Evolutionary conservation across 768 basidiomycete species (phyloP).

Genomic region (Phlebiopsis gigantea): DNA sequence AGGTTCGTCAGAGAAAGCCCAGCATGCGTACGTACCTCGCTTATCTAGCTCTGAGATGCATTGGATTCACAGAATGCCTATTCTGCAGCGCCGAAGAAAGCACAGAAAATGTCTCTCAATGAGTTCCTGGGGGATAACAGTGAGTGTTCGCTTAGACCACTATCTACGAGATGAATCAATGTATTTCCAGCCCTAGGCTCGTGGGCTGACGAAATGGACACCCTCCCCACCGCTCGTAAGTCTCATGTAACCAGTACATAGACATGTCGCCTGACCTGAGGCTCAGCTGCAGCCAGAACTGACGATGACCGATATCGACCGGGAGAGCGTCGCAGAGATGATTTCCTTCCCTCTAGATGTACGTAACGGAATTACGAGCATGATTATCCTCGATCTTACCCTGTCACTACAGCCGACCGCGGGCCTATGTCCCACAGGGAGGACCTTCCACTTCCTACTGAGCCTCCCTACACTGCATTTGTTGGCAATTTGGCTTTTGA

Average conservation of each 20-base stretch:
- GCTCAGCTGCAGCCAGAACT: constrained; percentile 54
- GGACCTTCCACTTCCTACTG: constrained; percentile 92
- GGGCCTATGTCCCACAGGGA: constrained; percentile 61
- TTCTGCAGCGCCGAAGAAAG: constrained; percentile 76
- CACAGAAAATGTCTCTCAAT: constrained; percentile 88
- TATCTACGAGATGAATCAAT: constrained; percentile 6
- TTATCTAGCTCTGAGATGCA: constrained; percentile 7
- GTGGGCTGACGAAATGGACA: constrained; percentile 99
- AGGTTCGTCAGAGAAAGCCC: constrained; percentile 6
- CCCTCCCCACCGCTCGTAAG: constrained; percentile 90
- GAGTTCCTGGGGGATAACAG: constrained; percentile 87
- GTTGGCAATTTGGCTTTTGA: constrained; percentile 96
- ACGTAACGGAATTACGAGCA: constrained; percentile 24
- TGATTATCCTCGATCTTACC: constrained; percentile 2
- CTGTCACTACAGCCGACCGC: constrained; percentile 45
- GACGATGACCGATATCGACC: constrained; percentile 57
- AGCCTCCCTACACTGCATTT: constrained; percentile 94
- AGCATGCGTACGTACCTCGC: constrained; percentile 31
- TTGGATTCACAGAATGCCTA: background rate
- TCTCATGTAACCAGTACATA: constrained; percentile 13
- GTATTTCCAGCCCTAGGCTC: constrained; percentile 66
- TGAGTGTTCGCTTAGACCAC: constrained; percentile 36
- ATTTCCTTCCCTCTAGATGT: constrained; percentile 61
- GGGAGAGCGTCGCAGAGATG: constrained; percentile 57
- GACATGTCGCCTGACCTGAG: constrained; percentile 4